Percentiles rank a stretch among this genome's conserved stretches.
phyloP scores from a whole-genome alignment of 768 basidiomycete species.

The Podaxis rugospora region DNA sequence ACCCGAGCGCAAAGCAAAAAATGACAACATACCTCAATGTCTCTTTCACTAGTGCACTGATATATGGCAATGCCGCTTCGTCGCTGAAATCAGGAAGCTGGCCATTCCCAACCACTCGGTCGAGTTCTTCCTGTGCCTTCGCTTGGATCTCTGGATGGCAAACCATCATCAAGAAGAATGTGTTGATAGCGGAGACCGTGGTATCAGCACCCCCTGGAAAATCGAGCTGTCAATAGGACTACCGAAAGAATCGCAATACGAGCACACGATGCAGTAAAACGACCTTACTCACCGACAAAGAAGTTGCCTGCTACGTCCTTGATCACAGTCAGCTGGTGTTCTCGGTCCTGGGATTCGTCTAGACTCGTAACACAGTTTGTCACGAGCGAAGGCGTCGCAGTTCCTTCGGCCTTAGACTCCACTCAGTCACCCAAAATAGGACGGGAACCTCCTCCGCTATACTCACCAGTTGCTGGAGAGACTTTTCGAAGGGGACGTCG shows the following conservation, averaged over 20 bases:
- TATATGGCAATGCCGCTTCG: constrained; percentile 17
- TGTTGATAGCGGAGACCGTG: constrained; percentile 17
- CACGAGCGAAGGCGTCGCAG: constrained; percentile 15
- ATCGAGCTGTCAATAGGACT: not conserved
- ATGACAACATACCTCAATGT: constrained; percentile 15
- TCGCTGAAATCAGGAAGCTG: constrained; percentile 19
- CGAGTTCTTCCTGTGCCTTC: constrained; percentile 22
- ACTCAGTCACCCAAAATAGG: not conserved
- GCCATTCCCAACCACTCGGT: constrained; percentile 17
- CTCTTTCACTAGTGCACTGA: constrained; percentile 19
- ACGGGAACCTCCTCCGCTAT: not conserved
- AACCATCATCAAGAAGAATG: constrained; percentile 18
- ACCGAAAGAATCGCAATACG: not conserved
- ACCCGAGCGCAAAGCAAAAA: not conserved
- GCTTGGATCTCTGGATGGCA: constrained; percentile 18
- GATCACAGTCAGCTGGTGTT: constrained; percentile 14
- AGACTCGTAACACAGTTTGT: constrained; percentile 14
- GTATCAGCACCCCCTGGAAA: constrained; percentile 19
- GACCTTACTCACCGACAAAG: constrained; percentile 17
- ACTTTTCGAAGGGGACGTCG: constrained; percentile 21
- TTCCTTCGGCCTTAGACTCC: constrained; percentile 14
- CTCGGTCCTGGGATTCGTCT: constrained; percentile 14
- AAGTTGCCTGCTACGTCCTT: constrained; percentile 18
- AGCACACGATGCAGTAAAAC: not conserved
- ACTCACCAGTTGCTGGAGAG: constrained; percentile 18